These are phyloP conservation scores for Chaetomium tenue DNA, from an alignment of 495 filamentous ascomycete species.

Conservation along the genomic window DNA sequence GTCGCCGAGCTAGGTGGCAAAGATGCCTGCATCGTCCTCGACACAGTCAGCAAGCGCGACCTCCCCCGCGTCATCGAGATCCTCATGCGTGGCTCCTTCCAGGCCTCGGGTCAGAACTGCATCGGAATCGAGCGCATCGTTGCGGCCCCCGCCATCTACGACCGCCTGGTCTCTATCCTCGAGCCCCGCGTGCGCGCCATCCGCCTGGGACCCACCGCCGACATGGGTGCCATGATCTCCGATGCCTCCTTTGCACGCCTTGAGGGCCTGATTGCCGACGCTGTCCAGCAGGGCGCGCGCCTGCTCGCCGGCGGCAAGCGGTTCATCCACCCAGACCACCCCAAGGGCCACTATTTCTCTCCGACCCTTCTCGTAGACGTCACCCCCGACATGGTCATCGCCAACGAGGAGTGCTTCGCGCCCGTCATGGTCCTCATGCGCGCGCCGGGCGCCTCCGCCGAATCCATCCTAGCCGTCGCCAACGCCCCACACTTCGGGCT, in stretches of 20 bases:
- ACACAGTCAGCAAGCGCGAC: slow-evolving; percentile 63
- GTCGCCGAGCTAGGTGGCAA: slow-evolving; percentile 92
- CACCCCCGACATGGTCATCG: slow-evolving; percentile 72
- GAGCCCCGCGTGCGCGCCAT: slow-evolving; percentile 67
- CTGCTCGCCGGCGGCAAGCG: slow-evolving; percentile 80
- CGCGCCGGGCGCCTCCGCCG: slow-evolving; percentile 50
- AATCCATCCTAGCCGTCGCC: slow-evolving; percentile 65
- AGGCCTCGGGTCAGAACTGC: slow-evolving; percentile 97
- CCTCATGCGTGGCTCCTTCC: slow-evolving; percentile 88
- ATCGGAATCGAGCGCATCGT: slow-evolving; percentile 95
- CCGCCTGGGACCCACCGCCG: slow-evolving; percentile 61
- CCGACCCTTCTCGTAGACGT: slow-evolving; percentile 91
- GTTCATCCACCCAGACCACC: slow-evolving; percentile 64
- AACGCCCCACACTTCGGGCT: slow-evolving; percentile 77
- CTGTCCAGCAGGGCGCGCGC: slow-evolving; percentile 71
- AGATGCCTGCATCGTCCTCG: slow-evolving; percentile 88
- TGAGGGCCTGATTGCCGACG: slow-evolving; percentile 70
- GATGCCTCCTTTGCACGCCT: slow-evolving; percentile 64
- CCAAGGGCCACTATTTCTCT: slow-evolving; percentile 82
- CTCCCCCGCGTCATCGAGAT: slow-evolving; percentile 70
- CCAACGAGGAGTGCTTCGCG: slow-evolving; percentile 87
- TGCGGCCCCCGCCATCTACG: slow-evolving; percentile 70
- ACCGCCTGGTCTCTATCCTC: slow-evolving; percentile 66
- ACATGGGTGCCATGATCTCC: slow-evolving; percentile 91
- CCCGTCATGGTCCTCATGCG: slow-evolving; percentile 84